phyloP scores from a whole-genome alignment of 805 yeast genomes.

The Myxozyma vanderwaltii region DNA sequence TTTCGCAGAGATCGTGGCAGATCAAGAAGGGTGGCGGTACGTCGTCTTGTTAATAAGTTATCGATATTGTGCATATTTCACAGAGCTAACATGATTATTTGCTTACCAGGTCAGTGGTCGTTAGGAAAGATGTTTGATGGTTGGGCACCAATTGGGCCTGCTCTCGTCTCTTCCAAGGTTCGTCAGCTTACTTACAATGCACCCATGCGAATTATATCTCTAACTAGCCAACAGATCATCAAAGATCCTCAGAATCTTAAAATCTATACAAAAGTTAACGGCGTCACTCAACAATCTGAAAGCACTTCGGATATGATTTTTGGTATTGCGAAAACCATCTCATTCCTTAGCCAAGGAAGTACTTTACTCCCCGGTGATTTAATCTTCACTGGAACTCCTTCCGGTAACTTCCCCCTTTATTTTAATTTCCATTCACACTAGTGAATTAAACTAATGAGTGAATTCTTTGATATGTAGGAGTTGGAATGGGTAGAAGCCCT shows the following conservation, averaged over 20 bases:
- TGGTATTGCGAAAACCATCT: slow-evolving; percentile 47
- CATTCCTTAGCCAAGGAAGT: slow-evolving; percentile 54
- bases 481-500: slow-evolving; percentile 52
- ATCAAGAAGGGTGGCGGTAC: slow-evolving; percentile 50
- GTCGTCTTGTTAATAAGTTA: too few species aligned
- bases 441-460: not conserved
- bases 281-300: slow-evolving; percentile 51
- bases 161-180: slow-evolving; percentile 46
- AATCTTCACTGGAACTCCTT: slow-evolving; percentile 60
- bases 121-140: slow-evolving; percentile 58
- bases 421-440: not conserved
- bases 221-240: slow-evolving; percentile 37
- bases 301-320: slow-evolving; percentile 55
- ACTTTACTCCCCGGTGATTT: slow-evolving; percentile 58
- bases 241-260: slow-evolving; percentile 44
- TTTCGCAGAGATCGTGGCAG: slow-evolving; percentile 62
- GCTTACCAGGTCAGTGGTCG: slow-evolving; percentile 49
- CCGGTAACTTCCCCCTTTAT: slow-evolving; percentile 28
- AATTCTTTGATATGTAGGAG: slow-evolving; percentile 43
- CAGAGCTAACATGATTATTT: not conserved
- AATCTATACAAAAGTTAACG: slow-evolving; percentile 51
- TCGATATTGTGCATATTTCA: too few species aligned
- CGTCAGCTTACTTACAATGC: not conserved
- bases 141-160: slow-evolving; percentile 62
- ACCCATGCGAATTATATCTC: not conserved